Conservation (phyloP, 2,329 filamentous ascomycete genomes). For the Zasmidium angulare region DNA sequence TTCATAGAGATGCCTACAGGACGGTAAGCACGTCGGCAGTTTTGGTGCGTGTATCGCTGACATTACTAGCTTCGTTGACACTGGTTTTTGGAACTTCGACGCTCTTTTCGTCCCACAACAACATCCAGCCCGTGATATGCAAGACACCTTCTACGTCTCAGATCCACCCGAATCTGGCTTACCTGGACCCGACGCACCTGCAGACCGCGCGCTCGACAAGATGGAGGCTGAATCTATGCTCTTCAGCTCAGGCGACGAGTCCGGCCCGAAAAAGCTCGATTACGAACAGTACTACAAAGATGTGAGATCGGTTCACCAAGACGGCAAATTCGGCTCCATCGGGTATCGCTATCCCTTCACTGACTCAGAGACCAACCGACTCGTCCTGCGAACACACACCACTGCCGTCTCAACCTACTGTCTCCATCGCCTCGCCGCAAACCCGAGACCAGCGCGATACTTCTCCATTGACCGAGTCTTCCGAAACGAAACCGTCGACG, state of each 20-base stretch:
- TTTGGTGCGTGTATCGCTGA: conserved; percentile 45
- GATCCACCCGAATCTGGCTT: conserved; percentile 76
- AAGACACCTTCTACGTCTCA: conserved; percentile 98
- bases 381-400: conserved; percentile 94
- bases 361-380: conserved; percentile 77
- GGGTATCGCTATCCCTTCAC: conserved; percentile 96
- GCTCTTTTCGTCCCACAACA: conserved; percentile 95
- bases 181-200: conserved; percentile 57
- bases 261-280: conserved; percentile 48
- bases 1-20: conserved; percentile 98
- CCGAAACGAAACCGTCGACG: conserved; percentile 95
- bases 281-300: conserved; percentile 88
- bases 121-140: conserved; percentile 93
- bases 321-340: conserved; percentile 89
- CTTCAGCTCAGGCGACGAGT: conserved; percentile 57
- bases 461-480: conserved; percentile 99
- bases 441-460: conserved; percentile 85
- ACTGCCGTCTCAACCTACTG: conserved; percentile 89
- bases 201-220: conserved; percentile 47
- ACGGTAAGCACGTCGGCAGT: conserved; percentile 48
- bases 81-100: conserved; percentile 99
- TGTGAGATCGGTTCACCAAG: conserved; percentile 81
- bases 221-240: conserved; percentile 49
- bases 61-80: conserved; percentile 73
- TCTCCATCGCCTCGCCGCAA: conserved; percentile 81